Base-by-base conservation (phyloP, 129 eudicot genomes). In the Escallonia rubra region DNA sequence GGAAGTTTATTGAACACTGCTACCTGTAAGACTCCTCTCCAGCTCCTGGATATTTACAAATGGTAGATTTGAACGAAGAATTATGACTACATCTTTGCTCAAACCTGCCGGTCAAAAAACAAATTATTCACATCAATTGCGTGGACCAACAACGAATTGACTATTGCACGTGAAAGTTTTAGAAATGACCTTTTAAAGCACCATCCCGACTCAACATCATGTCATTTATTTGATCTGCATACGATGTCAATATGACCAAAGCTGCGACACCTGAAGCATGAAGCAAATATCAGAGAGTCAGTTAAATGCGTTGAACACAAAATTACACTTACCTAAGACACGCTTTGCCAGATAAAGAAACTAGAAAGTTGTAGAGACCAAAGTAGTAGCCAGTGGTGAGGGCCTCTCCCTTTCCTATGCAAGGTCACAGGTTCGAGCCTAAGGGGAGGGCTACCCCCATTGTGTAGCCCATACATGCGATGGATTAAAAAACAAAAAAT, bases 11-110 rank as follows among this genome's bases (percentile, higher is more conserved):
- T 0, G 34, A 23, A 23, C 34, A 23, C 34, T 23, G 34, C 34
- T 76, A 50, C 91, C 91, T 65, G 81, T 67, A 12, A 85, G 80
- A 76, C 68, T 69, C 67, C 66, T 80, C 77, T 78, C 89, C 82
- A 83, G 79, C 73, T 75, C 80, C 73, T 83, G 86, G 43, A 86
- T 74, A 42, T 77, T 57, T 47, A 76, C 71, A 70, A 79, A 76
- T 63, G 64, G 64, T 63, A 77, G 75, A 56, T 74, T 73, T 57
- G 94, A 74, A 43, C 59, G 86, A 78, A 86, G 61, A 78, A 86
- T 78, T 49, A 86, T 68, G 59, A 75, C 68, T 2, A 74, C 72
- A 68, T 83, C 88, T 65, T 78, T 83, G 4, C 50, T 68, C 65
- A 86, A 64, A 13, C 80, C 94, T 86, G 80, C 45, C 67, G 43